These are phyloP conservation scores for Hansenula sp. DNA, from an alignment of 1,139 yeast species.

Conservation along the genomic window DNA sequence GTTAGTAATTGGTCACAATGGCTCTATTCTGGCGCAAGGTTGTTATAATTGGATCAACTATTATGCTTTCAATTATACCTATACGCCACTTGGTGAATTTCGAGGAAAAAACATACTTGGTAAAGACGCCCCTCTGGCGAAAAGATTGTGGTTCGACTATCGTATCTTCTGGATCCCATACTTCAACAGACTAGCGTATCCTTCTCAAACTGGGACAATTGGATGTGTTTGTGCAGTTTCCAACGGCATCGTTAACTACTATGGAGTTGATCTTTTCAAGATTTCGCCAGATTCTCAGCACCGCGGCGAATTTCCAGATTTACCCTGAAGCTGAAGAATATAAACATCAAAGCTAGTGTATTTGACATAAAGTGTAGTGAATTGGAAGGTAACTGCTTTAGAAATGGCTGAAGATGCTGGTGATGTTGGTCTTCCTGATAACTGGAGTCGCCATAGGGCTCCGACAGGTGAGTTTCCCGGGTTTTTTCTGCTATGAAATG, in stretches of 20 bases:
- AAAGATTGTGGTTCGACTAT: constrained; percentile 95
- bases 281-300: neutral
- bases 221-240: too few species aligned
- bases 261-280: neutral
- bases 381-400: neutral
- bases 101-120: constrained; percentile 45
- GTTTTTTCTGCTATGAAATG: too few species aligned
- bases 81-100: neutral
- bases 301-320: too few species aligned
- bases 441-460: constrained; percentile 27
- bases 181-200: too few species aligned
- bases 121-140: constrained; percentile 98
- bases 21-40: too few species aligned
- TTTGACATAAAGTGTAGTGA: neutral
- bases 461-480: constrained; percentile 21
- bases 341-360: neutral
- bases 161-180: constrained; percentile 72
- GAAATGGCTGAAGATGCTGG: neutral
- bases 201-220: too few species aligned
- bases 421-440: neutral
- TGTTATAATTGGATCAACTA: too few species aligned
- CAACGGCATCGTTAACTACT: too few species aligned
- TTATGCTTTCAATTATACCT: too few species aligned
- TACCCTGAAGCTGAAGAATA: neutral
- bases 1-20: neutral